These are phyloP conservation scores for Heliosperma pusillum DNA, from an alignment of 148 eudicot species.

Conservation along the genomic window DNA sequence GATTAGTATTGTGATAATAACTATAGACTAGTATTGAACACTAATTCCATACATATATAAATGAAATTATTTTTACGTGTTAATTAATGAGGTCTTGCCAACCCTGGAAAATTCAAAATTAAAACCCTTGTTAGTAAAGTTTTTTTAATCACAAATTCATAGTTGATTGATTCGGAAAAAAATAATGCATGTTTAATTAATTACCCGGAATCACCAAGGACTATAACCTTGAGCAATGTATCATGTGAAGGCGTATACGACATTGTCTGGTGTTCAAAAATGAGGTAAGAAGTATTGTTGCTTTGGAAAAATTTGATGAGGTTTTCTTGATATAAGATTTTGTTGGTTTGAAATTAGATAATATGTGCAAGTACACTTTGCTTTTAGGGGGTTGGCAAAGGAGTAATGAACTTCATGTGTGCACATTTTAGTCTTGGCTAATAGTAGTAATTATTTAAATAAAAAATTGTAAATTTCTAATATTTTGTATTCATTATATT, in stretches of 20 bases:
- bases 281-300: not conserved
- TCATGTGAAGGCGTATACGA: conserved; percentile 18
- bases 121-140: not conserved
- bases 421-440: not conserved
- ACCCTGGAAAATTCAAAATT: conserved; percentile 31
- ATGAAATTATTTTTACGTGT: conserved; percentile 24
- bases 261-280: not conserved
- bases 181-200: not conserved
- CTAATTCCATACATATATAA: not conserved
- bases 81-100: conserved; percentile 60
- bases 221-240: conserved; percentile 44
- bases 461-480: not conserved
- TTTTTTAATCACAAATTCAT: not conserved
- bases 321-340: not conserved
- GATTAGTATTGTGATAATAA: not conserved
- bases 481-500: not conserved
- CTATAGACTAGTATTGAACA: too few relatives aligned
- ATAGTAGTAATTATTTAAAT: too few relatives aligned
- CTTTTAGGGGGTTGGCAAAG: conserved; percentile 13
- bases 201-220: conserved; percentile 46
- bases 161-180: not conserved
- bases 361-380: conserved; percentile 4
- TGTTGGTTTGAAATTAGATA: conserved; percentile 3
- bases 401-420: conserved; percentile 17
- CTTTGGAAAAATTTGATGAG: not conserved